A percentile compares a stretch with the other conserved stretches of the same genome.
phyloP scores from a whole-genome alignment of 106 monocot species.

The Dioscorea alata region DNA sequence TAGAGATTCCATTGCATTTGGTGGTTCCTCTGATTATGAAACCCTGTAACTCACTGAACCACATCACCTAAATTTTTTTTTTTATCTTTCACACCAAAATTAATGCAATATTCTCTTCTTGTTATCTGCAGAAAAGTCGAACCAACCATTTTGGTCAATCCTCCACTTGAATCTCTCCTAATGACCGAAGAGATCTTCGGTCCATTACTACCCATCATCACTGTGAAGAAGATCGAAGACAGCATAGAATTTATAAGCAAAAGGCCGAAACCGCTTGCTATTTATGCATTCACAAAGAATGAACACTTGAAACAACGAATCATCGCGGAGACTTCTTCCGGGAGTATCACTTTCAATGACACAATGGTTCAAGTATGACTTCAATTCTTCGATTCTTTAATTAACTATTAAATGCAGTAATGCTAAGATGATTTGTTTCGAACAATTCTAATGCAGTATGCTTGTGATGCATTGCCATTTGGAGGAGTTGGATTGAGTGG shows the following conservation, averaged over 20 bases:
- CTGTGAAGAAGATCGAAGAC: conserved; percentile 89
- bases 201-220: conserved; percentile 74
- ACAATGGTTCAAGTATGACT: conserved; percentile 58
- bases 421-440: too few species aligned
- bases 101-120: not conserved
- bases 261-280: conserved; percentile 70
- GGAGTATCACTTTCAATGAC: conserved; percentile 71
- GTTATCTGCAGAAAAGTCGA: conserved; percentile 49
- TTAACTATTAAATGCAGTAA: too few species aligned
- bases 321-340: conserved; percentile 68
- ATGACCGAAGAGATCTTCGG: conserved; percentile 95
- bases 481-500: conserved; percentile 84
- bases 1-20: conserved; percentile 44
- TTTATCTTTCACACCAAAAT: not conserved
- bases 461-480: conserved; percentile 57
- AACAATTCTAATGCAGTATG: conserved; percentile 23
- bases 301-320: conserved; percentile 44
- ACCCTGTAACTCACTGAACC: conserved; percentile 36
- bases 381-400: too few species aligned
- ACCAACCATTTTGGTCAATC: conserved; percentile 79
- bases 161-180: conserved; percentile 65
- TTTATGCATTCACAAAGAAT: conserved; percentile 74
- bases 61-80: not conserved
- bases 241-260: conserved; percentile 55
- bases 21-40: conserved; percentile 51